Base-by-base conservation (phyloP, 1,284 basidiomycete species). In the Blastosporella zonata region DNA sequence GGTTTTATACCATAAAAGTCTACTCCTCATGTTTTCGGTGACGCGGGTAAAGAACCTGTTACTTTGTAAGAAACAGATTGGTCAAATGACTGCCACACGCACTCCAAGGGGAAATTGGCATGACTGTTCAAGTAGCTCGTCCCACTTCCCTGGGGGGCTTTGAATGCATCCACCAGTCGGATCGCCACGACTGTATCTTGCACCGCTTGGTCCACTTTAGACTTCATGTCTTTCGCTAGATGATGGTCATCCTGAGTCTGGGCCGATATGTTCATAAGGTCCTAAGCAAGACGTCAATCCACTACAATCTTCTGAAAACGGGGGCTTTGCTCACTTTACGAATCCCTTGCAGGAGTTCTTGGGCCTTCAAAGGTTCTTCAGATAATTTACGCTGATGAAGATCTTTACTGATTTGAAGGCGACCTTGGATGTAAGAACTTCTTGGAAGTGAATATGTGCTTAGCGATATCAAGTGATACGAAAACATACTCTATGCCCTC, bases 71-170 rank as follows among this genome's bases (percentile, higher is more conserved):
- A 13, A 35, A 13, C 35, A 13, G 28, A 25, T 47, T 33, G 13
- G 35, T 13, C 13, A 33, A 34, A 31, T 18, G 31, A 35, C 38
- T 18, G 31, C 34, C 36, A 28, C 50, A 72, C 82, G 46, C 55
- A 90, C 86, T 92, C 87, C 13, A 88, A 70, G n/a, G 90, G 89
- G 67, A 91, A 93, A n/a, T 69, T 73, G 1, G 87, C 83, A 52
- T 88, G 78, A 47, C 83, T 84, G 62, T 85, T 88, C 44, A 89
- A 68, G 64, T 86, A 81, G 28, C 74, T 74, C 17, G 78, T 80
- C 53, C 82, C 74, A 58, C 81, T 79, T 38, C 51, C 56, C 49
- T 88, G 84, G 2, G 82, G 82, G 59, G 83, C 84, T 53, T 75
- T 78, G 68, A 85, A 87, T 3, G 82, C 87, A 57, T 90, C 87